Evolutionary conservation across 1,284 basidiomycete genomes (phyloP).

Genomic region (Cryptococcus floricola): DNA sequence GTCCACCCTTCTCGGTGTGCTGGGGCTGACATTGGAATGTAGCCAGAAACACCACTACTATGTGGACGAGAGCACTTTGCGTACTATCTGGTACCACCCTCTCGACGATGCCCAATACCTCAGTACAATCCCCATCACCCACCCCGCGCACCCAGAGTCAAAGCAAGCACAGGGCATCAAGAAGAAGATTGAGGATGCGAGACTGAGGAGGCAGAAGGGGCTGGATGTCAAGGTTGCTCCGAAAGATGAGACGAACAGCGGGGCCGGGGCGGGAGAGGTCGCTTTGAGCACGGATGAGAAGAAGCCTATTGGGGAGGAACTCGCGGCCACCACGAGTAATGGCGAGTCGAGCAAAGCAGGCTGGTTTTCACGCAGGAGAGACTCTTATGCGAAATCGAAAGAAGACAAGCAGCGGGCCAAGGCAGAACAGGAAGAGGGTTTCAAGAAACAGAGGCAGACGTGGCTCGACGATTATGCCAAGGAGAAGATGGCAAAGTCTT

Average conservation of each 20-base stretch:
- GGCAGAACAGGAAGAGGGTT: constrained; percentile 21
- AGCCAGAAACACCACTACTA: constrained; percentile 39
- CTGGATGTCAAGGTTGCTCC: constrained; percentile 1
- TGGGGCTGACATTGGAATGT: background rate
- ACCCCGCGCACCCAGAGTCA: constrained; percentile 42
- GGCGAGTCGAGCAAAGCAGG: constrained; percentile 27
- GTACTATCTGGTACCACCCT: constrained; percentile 39
- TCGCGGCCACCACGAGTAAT: background rate
- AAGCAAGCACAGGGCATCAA: constrained; percentile 24
- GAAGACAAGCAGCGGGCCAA: constrained; percentile 36
- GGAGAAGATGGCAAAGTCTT: too few relatives aligned
- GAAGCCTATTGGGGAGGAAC: background rate
- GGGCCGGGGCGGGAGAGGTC: background rate
- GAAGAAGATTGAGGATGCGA: constrained; percentile 23
- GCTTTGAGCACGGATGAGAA: background rate
- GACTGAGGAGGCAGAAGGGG: constrained; percentile 10
- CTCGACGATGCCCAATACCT: constrained; percentile 43
- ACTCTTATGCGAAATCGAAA: constrained; percentile 40
- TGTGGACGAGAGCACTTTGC: constrained; percentile 35
- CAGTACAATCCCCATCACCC: constrained; percentile 29
- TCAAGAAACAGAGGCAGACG: constrained; percentile 18
- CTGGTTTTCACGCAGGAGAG: constrained; percentile 40
- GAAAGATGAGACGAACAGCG: background rate
- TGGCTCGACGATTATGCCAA: background rate
- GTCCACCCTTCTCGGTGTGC: background rate